Evolutionary conservation across 2,329 filamentous ascomycete species (phyloP).

Genomic region (Ophiostoma sp.): DNA sequence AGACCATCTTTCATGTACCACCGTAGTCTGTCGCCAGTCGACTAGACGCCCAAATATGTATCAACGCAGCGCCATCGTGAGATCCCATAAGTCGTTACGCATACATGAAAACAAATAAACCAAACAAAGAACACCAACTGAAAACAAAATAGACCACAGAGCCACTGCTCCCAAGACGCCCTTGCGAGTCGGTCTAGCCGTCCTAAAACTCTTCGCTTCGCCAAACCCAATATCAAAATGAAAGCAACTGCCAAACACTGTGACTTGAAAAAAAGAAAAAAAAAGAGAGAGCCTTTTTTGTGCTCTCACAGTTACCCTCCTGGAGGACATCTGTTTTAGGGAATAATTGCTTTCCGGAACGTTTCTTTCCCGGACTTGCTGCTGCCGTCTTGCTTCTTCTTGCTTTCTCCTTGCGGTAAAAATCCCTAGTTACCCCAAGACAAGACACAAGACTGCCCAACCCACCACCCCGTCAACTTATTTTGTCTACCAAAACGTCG

Average conservation of each 20-base stretch:
- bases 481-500: not conserved
- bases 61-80: not conserved
- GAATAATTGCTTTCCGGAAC: not conserved
- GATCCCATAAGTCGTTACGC: conserved; percentile 5
- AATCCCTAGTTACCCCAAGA: conserved; percentile 17
- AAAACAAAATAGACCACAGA: not conserved
- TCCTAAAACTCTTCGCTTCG: not conserved
- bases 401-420: not conserved
- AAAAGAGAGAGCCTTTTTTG: not conserved
- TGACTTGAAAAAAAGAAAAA: not conserved
- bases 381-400: not conserved
- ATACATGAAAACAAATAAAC: not conserved
- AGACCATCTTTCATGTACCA: not conserved
- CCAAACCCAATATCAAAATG: not conserved
- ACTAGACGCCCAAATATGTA: not conserved
- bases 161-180: not conserved
- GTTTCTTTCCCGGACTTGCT: conserved; percentile 2
- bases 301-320: not conserved
- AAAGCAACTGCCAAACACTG: not conserved
- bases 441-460: not conserved
- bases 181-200: not conserved
- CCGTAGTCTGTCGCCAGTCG: not conserved
- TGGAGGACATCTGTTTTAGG: not conserved
- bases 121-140: not conserved
- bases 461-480: not conserved